Evolutionary conservation across 768 basidiomycete genomes (phyloP), one percentile per base, ranked within the genome.

Genomic region (Xerocomus brunneocitrinus): DNA sequence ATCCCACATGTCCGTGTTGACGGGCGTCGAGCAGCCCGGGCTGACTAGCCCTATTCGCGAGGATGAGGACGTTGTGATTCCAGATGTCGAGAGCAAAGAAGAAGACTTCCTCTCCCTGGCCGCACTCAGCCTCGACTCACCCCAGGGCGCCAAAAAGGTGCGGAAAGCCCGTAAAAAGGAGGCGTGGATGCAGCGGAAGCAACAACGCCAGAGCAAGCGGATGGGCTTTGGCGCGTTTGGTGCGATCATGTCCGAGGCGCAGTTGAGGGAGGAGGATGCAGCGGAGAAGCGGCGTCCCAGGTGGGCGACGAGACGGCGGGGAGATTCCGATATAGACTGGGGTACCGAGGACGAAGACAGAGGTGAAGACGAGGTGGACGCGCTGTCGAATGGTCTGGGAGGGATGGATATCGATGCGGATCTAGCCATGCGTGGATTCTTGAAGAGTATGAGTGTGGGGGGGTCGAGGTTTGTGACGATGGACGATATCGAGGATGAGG

Each of bases 361-460:
- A 10, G 58, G 63, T 64, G 47, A 48, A 8, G 68, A 69, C 43
- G 70, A 42, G 7, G 61, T 67, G 52, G 65, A 71, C 30, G 58
- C 63, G 36, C 47, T 71, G 40, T 71, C 69, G 43, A 59, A 55
- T 22, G 62, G 49, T 24, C 64, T 67, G 3, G 74, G 72, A 49
- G 85, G 75, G 22, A 90, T 89, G 87, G 77, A 80, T 2, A 65
- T 89, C 19, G 88, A 90, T 55, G 69, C 73, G 0, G 85, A 88
- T 24, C 47, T 83, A 9, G 73, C 79, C 22, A 79, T 88, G 84
- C 64, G 67, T 54, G 62, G 68, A 13, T 87, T 87, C 54, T 71
- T 79, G 39, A 62, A 72, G 47, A 76, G 84, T 5, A 76, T 80
- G 74, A 68, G 79, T 53, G 74, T 57, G 8, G 66, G 74, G 22